phyloP scores from a whole-genome alignment of 1,139 yeast genomes.

The Kodamaea derodonti region DNA sequence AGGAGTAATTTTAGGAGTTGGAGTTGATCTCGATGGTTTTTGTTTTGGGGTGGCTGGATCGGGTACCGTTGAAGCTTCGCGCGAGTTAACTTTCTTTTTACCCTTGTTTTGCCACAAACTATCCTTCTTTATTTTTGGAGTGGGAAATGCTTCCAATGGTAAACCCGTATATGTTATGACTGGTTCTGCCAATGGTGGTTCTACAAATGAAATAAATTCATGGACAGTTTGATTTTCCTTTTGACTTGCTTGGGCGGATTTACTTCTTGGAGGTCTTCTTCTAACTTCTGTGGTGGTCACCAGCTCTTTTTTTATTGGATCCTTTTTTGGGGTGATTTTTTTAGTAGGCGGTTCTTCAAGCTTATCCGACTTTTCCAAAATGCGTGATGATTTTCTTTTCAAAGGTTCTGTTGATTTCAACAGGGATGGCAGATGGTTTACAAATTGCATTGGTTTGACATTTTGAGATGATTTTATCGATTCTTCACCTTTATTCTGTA shows the following conservation, averaged over 20 bases:
- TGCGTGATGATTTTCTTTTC: not conserved
- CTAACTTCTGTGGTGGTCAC: too few species aligned
- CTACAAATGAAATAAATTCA: conserved; percentile 33
- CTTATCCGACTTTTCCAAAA: not conserved
- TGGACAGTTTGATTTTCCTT: not conserved
- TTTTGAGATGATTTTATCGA: too few species aligned
- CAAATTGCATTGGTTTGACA: not conserved
- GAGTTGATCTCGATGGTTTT: not conserved
- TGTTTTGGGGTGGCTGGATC: not conserved
- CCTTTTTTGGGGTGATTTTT: not conserved
- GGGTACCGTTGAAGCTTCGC: conserved; percentile 8
- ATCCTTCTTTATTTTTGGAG: conserved; percentile 49
- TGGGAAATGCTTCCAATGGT: conserved; percentile 63
- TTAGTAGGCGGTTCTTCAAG: not conserved
- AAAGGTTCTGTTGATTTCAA: not conserved
- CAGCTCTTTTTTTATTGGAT: not conserved
- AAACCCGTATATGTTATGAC: conserved; percentile 59
- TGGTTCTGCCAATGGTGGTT: conserved; percentile 56
- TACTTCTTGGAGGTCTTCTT: too few species aligned
- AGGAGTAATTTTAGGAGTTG: not conserved
- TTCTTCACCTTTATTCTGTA: too few species aligned
- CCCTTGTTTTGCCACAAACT: conserved; percentile 40
- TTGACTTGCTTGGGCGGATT: not conserved
- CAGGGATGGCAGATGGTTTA: not conserved
- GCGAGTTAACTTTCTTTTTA: conserved; percentile 8